Percentiles rank a stretch among this genome's conserved stretches.
Conservation (phyloP, 1,284 basidiomycete genomes). For the Cystobasidiaceae sp. region DNA sequence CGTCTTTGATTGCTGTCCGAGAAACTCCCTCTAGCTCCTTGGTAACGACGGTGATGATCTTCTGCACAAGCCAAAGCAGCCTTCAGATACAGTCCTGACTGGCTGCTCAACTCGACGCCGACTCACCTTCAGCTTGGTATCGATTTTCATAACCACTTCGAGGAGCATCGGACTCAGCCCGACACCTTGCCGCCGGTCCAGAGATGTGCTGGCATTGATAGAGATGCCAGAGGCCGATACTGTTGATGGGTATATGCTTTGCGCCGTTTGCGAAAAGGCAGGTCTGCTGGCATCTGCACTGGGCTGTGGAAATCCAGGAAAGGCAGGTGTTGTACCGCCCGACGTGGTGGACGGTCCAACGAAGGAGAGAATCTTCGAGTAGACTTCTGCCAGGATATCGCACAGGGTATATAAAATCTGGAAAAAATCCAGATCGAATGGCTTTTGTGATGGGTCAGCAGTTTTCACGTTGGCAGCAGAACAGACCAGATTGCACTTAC, state of each 20-base stretch:
- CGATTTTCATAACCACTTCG: slow-evolving; percentile 70
- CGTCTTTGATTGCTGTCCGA: slow-evolving; percentile 68
- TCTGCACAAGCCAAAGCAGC: slow-evolving; percentile 52
- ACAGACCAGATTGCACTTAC: slow-evolving; percentile 43
- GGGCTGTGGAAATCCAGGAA: slow-evolving; percentile 24
- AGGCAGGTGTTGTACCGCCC: slow-evolving; percentile 10
- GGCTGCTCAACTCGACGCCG: not conserved
- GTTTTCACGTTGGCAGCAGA: not conserved
- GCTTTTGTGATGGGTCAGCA: slow-evolving; percentile 51
- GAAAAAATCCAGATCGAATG: slow-evolving; percentile 77
- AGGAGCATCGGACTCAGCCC: slow-evolving; percentile 45
- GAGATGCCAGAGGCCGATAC: slow-evolving; percentile 9
- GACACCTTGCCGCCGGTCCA: slow-evolving; percentile 13
- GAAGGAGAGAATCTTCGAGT: slow-evolving; percentile 72
- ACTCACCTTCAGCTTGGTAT: slow-evolving; percentile 70
- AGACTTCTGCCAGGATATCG: slow-evolving; percentile 77
- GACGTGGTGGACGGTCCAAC: slow-evolving; percentile 51
- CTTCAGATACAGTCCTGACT: not conserved
- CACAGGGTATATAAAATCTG: slow-evolving; percentile 76
- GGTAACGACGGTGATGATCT: slow-evolving; percentile 65
- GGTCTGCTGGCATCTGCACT: slow-evolving; percentile 6
- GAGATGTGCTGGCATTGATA: slow-evolving; percentile 4
- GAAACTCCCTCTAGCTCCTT: slow-evolving; percentile 78
- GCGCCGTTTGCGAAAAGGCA: not conserved
- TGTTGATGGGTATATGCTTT: not conserved